phyloP scores from a whole-genome alignment of 176 grass and related monocot species.

The Typha latifolia region DNA sequence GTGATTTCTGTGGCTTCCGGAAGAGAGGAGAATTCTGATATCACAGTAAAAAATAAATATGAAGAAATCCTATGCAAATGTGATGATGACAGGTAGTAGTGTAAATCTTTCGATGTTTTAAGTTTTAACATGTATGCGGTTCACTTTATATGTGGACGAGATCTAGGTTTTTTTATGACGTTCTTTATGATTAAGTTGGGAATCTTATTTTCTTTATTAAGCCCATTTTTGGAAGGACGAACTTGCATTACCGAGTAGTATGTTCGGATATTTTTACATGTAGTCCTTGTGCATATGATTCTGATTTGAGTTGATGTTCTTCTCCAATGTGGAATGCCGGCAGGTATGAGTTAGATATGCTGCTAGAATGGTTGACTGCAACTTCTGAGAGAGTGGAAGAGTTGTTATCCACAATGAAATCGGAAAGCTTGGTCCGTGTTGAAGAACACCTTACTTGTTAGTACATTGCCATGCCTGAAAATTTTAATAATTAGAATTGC shows the following conservation, averaged over 20 bases:
- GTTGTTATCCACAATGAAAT: slow-evolving; percentile 12
- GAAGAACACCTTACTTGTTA: slow-evolving; percentile 35
- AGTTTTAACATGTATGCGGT: not conserved
- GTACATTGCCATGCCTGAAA: not conserved
- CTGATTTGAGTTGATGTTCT: not conserved
- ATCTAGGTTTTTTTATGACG: not conserved
- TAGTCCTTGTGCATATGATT: not conserved
- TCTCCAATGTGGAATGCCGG: not conserved
- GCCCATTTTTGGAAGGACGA: no score
- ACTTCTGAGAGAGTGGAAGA: slow-evolving; percentile 21
- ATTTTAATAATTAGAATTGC: not conserved
- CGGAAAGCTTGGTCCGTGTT: not conserved
- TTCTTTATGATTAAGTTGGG: not conserved
- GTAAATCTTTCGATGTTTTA: not conserved
- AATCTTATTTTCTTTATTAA: not conserved
- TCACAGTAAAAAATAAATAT: slow-evolving; percentile 21
- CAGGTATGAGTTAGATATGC: slow-evolving; percentile 43
- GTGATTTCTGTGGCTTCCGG: slow-evolving; percentile 23
- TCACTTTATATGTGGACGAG: not conserved
- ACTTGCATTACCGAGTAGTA: not conserved
- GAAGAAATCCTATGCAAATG: slow-evolving; percentile 24
- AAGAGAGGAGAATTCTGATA: slow-evolving; percentile 9
- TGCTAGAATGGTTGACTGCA: slow-evolving; percentile 20
- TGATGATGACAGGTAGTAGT: slow-evolving; percentile 37
- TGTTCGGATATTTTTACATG: not conserved